A percentile compares a stretch with the other conserved stretches of the same genome.
Evolutionary conservation across 1,139 yeast species (phyloP).

Genomic region (Nakaseomyces kungkrabaensis): DNA sequence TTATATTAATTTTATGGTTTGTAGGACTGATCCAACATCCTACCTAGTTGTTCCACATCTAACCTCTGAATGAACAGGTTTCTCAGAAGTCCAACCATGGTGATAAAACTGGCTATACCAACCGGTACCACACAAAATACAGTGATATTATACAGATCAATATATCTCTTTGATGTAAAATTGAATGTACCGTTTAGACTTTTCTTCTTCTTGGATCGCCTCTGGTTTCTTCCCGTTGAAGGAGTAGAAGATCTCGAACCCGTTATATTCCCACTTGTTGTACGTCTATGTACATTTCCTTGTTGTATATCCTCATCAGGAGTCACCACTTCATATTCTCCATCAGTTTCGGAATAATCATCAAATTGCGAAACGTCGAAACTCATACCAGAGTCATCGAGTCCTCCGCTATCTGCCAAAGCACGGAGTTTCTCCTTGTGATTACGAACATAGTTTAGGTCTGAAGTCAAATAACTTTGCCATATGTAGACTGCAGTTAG

Average conservation of each 20-base stretch:
- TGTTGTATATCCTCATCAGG: background rate
- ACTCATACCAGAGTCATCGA: background rate
- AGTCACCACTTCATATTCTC: background rate
- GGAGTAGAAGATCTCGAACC: slow-evolving; percentile 1
- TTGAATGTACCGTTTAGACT: slow-evolving; percentile 6
- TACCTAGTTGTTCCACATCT: slow-evolving; percentile 44
- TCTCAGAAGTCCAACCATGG: slow-evolving; percentile 77
- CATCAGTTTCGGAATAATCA: background rate
- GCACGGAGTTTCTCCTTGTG: slow-evolving; percentile 10
- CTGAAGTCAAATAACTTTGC: slow-evolving; percentile 84
- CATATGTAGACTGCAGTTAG: slow-evolving; percentile 74
- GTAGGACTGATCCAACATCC: slow-evolving; percentile 10
- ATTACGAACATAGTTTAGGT: slow-evolving; percentile 49
- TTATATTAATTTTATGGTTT: background rate
- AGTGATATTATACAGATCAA: slow-evolving; percentile 74
- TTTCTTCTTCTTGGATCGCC: slow-evolving; percentile 1
- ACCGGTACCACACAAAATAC: slow-evolving; percentile 97
- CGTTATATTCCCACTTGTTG: background rate
- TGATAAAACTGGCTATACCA: slow-evolving; percentile 85
- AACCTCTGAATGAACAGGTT: slow-evolving; percentile 64
- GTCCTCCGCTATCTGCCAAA: slow-evolving; percentile 1
- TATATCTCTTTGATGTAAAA: slow-evolving; percentile 39
- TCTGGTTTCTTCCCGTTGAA: background rate
- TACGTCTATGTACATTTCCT: background rate
- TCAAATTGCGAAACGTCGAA: background rate